Percentiles rank a stretch among this genome's conserved stretches.
phyloP scores from a whole-genome alignment of 2,329 filamentous ascomycete genomes.

The Aspergillus latus region DNA sequence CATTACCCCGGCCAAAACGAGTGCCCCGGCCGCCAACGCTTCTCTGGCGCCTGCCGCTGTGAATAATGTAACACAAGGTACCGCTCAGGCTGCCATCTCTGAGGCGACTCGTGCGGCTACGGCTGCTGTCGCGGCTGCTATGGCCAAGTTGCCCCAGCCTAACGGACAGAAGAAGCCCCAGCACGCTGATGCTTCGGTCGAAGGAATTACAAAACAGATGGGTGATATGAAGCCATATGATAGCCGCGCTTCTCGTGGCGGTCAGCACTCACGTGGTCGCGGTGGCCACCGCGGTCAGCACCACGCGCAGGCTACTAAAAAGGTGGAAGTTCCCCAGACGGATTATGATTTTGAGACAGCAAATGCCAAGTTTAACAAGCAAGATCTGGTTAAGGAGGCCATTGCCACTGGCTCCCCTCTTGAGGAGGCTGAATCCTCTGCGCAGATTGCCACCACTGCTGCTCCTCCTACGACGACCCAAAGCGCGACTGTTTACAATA shows the following conservation, averaged over 20 bases:
- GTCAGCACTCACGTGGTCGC: constrained; percentile 45
- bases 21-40: constrained; percentile 31
- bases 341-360: constrained; percentile 89
- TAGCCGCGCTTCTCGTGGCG: constrained; percentile 38
- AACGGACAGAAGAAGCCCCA: constrained; percentile 35
- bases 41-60: constrained; percentile 27
- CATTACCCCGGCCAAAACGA: constrained; percentile 39
- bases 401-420: constrained; percentile 73
- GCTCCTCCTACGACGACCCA: constrained; percentile 36
- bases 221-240: constrained; percentile 48
- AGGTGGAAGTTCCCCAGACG: constrained; percentile 82
- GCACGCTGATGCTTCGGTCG: constrained; percentile 37
- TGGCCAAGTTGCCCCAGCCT: constrained; percentile 51
- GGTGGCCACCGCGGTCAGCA: constrained; percentile 47
- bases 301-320: constrained; percentile 52
- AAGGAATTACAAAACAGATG: constrained; percentile 47
- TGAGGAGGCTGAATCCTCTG: constrained; percentile 52
- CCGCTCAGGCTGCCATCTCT: constrained; percentile 41
- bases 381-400: constrained; percentile 83
- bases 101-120: constrained; percentile 52
- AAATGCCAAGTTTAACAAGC: constrained; percentile 88
- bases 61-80: constrained; percentile 30
- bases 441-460: constrained; percentile 41
- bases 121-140: constrained; percentile 52
- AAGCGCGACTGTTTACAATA: constrained; percentile 67